phyloP scores from a whole-genome alignment of 441 rosid species.

The Erodium moschatum region DNA sequence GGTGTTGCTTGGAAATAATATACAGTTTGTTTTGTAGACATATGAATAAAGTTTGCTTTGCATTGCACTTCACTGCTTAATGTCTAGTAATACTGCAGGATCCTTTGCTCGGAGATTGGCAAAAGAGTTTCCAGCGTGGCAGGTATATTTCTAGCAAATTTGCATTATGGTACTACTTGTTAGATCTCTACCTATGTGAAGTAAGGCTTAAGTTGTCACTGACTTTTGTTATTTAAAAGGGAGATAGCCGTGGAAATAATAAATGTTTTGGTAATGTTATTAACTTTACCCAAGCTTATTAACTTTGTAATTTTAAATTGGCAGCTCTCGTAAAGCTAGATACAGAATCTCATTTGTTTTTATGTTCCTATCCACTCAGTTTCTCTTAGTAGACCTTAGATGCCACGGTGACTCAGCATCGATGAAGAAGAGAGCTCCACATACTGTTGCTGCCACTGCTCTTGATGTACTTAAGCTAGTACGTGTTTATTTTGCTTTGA shows the following conservation, averaged over 20 bases:
- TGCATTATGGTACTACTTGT: neutral
- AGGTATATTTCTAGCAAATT: constrained; percentile 37
- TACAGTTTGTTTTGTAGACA: too few species aligned
- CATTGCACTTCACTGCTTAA: neutral
- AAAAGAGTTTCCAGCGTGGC: constrained; percentile 89
- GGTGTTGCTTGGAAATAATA: too few species aligned
- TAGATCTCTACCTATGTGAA: neutral
- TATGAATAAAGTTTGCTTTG: neutral
- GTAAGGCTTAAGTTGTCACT: neutral
- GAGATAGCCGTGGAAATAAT: neutral
- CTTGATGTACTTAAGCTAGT: constrained; percentile 82
- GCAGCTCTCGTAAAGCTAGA: neutral
- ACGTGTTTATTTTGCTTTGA: constrained; percentile 18
- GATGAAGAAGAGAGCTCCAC: constrained; percentile 57
- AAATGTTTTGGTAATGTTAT: neutral
- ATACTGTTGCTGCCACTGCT: constrained; percentile 80
- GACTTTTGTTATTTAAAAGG: neutral
- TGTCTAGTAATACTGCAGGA: constrained; percentile 35
- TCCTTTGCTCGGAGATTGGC: constrained; percentile 79
- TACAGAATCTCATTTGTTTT: constrained; percentile 6
- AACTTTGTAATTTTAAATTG: neutral
- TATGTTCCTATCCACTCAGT: constrained; percentile 34
- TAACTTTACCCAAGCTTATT: neutral
- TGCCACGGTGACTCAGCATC: constrained; percentile 94
- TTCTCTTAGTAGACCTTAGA: constrained; percentile 77